Percentiles rank a stretch among this genome's conserved stretches.
These are phyloP conservation scores for Ceratonia siliqua DNA, from an alignment of 306 rosid species.

Conservation along the genomic window DNA sequence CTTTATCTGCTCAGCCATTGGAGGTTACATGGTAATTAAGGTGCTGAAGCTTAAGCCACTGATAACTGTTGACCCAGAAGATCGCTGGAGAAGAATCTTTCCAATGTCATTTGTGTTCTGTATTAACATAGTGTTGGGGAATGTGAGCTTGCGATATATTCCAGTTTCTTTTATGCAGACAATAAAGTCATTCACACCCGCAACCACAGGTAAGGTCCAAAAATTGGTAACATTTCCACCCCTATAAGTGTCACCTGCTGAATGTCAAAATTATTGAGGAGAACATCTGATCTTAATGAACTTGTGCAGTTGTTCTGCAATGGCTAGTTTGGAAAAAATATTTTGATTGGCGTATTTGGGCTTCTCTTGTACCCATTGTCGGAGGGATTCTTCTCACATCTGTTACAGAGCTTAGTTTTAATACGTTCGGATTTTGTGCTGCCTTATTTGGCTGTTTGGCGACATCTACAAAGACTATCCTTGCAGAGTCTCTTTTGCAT, in stretches of 20 bases:
- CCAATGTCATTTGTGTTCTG: slow-evolving; percentile 99
- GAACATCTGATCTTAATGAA: slow-evolving; percentile 40
- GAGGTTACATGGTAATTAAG: slow-evolving; percentile 76
- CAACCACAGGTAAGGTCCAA: slow-evolving; percentile 76
- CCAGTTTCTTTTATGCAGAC: slow-evolving; percentile 99
- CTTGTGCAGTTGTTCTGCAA: slow-evolving; percentile 76
- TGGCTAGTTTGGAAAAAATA: slow-evolving; percentile 94
- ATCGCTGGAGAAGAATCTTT: slow-evolving; percentile 94
- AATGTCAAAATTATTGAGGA: slow-evolving; percentile 1
- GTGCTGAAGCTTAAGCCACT: slow-evolving; percentile 88
- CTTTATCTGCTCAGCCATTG: slow-evolving; percentile 90
- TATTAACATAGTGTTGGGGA: slow-evolving; percentile 92
- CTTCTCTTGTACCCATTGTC: slow-evolving; percentile 91
- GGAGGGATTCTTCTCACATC: slow-evolving; percentile 99
- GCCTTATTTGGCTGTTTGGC: slow-evolving; percentile 97
- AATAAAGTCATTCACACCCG: slow-evolving; percentile 96
- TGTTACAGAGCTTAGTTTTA: slow-evolving; percentile 92
- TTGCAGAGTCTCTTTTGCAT: slow-evolving; percentile 88
- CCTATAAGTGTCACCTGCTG: not conserved
- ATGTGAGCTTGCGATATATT: slow-evolving; percentile 92
- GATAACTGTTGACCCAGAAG: slow-evolving; percentile 81
- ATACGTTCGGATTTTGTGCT: slow-evolving; percentile 92
- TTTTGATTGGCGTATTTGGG: slow-evolving; percentile 95
- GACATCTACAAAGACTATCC: slow-evolving; percentile 96
- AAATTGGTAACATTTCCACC: not conserved